phyloP scores from a whole-genome alignment of 2,329 filamentous ascomycete genomes.

The Cladophialophora chaetospira region DNA sequence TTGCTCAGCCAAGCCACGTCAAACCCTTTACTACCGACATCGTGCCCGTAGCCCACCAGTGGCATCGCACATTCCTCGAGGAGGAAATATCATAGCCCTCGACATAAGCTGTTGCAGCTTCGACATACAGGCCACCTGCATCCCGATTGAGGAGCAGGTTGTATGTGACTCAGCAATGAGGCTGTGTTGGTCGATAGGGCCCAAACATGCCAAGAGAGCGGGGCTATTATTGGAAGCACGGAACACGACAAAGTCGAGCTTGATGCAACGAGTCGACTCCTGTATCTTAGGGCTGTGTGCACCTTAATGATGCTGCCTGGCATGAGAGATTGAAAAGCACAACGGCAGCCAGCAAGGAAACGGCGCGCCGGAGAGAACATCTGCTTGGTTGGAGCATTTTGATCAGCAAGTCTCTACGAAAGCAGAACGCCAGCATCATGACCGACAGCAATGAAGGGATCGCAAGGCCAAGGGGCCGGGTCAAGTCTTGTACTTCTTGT shows the following conservation, averaged over 20 bases:
- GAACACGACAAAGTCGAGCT: not conserved
- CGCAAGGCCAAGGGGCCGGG: constrained; percentile 1
- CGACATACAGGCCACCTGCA: not conserved
- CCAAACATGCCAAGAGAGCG: not conserved
- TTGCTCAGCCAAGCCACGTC: not conserved
- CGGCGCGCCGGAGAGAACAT: not conserved
- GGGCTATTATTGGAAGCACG: not conserved
- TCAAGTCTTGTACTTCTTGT: constrained; percentile 16
- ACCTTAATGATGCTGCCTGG: not conserved
- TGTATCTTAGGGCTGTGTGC: not conserved
- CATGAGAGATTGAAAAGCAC: not conserved
- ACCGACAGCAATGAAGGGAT: not conserved
- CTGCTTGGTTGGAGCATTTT: not conserved
- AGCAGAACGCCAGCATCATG: not conserved
- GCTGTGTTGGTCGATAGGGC: not conserved
- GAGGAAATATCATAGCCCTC: no score
- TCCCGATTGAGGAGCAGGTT: no score
- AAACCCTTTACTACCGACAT: no score
- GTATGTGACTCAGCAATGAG: not conserved
- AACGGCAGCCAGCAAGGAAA: not conserved
- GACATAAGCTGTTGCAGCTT: no score
- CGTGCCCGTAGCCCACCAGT: no score
- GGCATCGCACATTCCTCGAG: no score
- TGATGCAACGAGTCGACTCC: not conserved
- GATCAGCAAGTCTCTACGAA: not conserved